Conservation (phyloP, 148 eudicot genomes). For the Cornus kousa region DNA sequence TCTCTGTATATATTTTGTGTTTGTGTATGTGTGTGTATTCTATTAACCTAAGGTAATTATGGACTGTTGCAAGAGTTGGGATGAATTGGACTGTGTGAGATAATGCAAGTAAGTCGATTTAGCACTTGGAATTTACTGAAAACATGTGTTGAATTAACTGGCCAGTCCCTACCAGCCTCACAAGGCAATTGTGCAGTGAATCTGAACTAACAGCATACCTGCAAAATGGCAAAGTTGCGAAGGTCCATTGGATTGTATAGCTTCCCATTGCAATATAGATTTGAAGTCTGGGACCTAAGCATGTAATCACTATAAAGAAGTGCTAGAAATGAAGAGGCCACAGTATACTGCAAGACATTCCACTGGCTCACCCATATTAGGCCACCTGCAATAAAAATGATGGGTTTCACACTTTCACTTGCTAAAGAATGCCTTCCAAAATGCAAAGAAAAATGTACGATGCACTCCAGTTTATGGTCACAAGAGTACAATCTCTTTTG, state of each 20-base stretch:
- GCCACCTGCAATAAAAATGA: slow-evolving; percentile 49
- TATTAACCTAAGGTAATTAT: too few relatives aligned
- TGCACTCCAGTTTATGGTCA: too few relatives aligned
- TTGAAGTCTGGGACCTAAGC: slow-evolving; percentile 49
- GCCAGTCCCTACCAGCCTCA: background rate
- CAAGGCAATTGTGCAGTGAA: background rate
- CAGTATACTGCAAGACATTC: slow-evolving; percentile 62
- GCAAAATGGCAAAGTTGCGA: slow-evolving; percentile 65
- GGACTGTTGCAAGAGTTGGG: background rate
- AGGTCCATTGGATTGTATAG: slow-evolving; percentile 50
- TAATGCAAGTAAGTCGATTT: background rate
- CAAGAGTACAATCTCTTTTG: too few relatives aligned
- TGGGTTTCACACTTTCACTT: too few relatives aligned
- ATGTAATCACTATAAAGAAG: slow-evolving; percentile 78
- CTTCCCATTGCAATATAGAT: slow-evolving; percentile 50
- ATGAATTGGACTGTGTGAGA: background rate
- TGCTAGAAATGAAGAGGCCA: slow-evolving; percentile 76
- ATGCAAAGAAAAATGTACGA: too few relatives aligned
- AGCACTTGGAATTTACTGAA: background rate
- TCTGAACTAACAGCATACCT: slow-evolving; percentile 29
- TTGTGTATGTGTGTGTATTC: too few relatives aligned
- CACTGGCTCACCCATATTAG: slow-evolving; percentile 71
- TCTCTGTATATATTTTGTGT: too few relatives aligned
- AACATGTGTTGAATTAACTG: background rate
- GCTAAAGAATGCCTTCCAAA: too few relatives aligned